Evolutionary conservation across 495 filamentous ascomycete genomes (phyloP), one percentile per base, ranked within the genome.

Genomic region (Tuber indicum): DNA sequence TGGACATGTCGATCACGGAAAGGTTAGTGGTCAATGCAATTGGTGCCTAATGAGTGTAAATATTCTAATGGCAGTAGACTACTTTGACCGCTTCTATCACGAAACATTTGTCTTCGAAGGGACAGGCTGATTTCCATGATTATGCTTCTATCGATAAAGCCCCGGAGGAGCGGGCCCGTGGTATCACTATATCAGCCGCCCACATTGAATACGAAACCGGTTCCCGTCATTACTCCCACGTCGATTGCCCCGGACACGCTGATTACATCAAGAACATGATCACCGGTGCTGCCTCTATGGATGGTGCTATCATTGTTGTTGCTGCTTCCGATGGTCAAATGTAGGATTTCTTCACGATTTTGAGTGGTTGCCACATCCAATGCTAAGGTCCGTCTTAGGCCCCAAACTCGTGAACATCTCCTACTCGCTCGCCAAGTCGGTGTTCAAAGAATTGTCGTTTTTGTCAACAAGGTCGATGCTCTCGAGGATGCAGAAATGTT

Each of bases 221-320:
- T 8, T 85, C 84, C 81, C 90, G 96, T 80, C 96, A 99, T 87
- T 99, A 99, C 87, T 94, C 96, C 82, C 96, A 99, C 90, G 96
- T 99, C 87, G 96, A 99, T 90, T 99, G 96, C 86, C 96, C 96
- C 74, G 96, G 96, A 86, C 96, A 99, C 90, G 96, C 96, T 84
- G 96, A 99, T 93, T 99, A 98, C 89, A 98, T 99, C 87, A 99
- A 99, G 91, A 99, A 99, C 90, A 98, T 98, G 94, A 98, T 98
- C 86, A 97, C 94, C 80, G 94, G 94, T 89, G 92, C 94, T 76
- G 93, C 95, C 79, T 93, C 91, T 88, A 98, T 98, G 94, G 94
- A 98, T 82, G 94, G 96, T 84, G 95, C 96, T 80, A 93, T 99
- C 84, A 97, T 99, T 86, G 96, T 99, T 76, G 96, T 98, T 83